A percentile compares a stretch with the other conserved stretches of the same genome.
phyloP scores from a whole-genome alignment of 2,329 filamentous ascomycete genomes.

The Bipolaris gigantea region DNA sequence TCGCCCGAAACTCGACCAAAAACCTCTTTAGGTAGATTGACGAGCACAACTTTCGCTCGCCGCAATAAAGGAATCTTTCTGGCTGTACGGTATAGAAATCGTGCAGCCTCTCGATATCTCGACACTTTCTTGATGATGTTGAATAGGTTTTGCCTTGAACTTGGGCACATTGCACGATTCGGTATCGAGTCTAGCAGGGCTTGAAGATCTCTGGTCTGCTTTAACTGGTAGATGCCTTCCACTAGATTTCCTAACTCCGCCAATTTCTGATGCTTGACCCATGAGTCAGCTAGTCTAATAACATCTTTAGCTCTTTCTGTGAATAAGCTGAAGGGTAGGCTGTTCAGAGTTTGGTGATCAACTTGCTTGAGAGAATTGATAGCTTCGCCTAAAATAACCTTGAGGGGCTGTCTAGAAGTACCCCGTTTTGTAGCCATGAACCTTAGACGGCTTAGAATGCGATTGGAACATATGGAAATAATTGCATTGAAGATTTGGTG shows the following conservation, averaged over 20 bases:
- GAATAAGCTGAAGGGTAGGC: slow-evolving; percentile 3
- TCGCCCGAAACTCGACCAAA: slow-evolving; percentile 1
- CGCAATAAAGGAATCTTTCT: slow-evolving; percentile 6
- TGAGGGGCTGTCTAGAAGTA: slow-evolving; percentile 3
- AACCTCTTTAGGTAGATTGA: slow-evolving; percentile 10
- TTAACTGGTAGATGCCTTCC: slow-evolving; percentile 9
- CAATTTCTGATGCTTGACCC: slow-evolving; percentile 15
- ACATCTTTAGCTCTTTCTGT: slow-evolving; percentile 14
- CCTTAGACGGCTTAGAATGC: slow-evolving; percentile 16
- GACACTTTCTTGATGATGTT: slow-evolving; percentile 20
- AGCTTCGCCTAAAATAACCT: slow-evolving; percentile 2
- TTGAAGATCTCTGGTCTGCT: slow-evolving; percentile 7
- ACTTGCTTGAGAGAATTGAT: slow-evolving; percentile 7
- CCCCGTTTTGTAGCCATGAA: slow-evolving; percentile 3
- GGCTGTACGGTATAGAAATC: slow-evolving; percentile 16
- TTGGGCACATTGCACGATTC: slow-evolving; percentile 17
- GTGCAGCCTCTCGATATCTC: slow-evolving; percentile 22
- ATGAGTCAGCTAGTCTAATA: slow-evolving; percentile 14
- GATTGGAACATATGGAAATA: slow-evolving; percentile 14
- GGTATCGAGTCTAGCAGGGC: slow-evolving; percentile 13
- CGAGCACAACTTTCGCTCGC: slow-evolving; percentile 7
- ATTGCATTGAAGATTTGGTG: slow-evolving; percentile 12
- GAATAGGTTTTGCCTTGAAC: slow-evolving; percentile 11
- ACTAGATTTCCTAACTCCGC: slow-evolving; percentile 10
- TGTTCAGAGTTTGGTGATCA: neutral